phyloP scores from a whole-genome alignment of 345 rosid species.

The Geranium rotundifolium region DNA sequence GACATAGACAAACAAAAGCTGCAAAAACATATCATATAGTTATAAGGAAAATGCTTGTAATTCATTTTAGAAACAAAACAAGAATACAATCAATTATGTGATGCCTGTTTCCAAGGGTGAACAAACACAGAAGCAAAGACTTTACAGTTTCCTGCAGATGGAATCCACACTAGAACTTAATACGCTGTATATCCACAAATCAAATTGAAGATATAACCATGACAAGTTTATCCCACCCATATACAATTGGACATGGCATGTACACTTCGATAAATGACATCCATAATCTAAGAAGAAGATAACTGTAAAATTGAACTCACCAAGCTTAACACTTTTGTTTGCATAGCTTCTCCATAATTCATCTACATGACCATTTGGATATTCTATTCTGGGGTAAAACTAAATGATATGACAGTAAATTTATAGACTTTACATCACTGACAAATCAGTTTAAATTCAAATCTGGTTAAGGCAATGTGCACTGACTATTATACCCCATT shows the following conservation, averaged over 20 bases:
- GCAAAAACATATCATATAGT: slow-evolving; percentile 13
- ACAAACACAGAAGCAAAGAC: neutral
- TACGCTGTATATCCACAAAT: neutral
- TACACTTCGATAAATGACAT: neutral
- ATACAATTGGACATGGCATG: neutral
- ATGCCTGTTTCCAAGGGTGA: neutral
- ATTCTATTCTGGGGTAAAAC: no score
- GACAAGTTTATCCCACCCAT: neutral
- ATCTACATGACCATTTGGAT: no score
- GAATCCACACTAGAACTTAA: neutral
- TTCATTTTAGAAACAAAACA: neutral
- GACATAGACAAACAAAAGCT: slow-evolving; percentile 83
- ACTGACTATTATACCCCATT: neutral
- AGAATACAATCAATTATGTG: neutral
- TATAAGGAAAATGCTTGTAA: neutral
- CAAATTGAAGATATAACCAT: neutral
- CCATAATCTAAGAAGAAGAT: neutral
- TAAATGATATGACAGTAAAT: no score
- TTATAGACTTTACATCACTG: neutral
- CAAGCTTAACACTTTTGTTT: neutral
- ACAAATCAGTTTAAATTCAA: neutral
- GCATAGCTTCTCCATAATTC: neutral
- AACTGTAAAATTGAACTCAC: no score
- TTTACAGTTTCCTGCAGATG: neutral
- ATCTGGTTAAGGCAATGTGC: neutral